These are phyloP conservation scores for Skeletonema marinoi DNA, from an alignment of 108 stramenopile genomes.

Conservation along the genomic window DNA sequence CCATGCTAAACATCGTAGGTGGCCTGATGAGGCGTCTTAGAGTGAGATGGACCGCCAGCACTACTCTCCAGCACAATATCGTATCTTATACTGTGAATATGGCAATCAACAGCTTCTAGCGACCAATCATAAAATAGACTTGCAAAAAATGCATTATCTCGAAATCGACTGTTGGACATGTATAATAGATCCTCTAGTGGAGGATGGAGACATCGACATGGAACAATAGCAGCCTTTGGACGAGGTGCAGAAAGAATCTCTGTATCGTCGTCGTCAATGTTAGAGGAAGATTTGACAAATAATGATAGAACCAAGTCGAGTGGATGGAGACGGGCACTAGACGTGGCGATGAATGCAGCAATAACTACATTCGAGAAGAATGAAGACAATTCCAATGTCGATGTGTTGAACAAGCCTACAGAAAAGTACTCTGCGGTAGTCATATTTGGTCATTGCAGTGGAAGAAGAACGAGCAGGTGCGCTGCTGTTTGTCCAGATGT, in stretches of 20 bases:
- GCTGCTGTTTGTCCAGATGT: constrained; percentile 14
- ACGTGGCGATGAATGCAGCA: constrained; percentile 45
- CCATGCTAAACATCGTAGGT: too few species aligned
- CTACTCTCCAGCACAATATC: too few species aligned
- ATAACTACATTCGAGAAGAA: constrained; percentile 28
- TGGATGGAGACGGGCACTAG: constrained; percentile 50
- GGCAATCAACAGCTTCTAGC: too few species aligned
- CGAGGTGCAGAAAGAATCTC: constrained; percentile 40
- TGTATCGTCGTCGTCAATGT: background rate
- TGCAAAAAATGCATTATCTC: background rate
- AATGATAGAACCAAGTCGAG: background rate
- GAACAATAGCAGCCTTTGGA: constrained; percentile 38
- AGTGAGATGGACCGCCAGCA: too few species aligned
- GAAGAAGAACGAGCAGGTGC: constrained; percentile 26
- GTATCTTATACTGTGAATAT: too few species aligned
- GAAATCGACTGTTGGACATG: constrained; percentile 27
- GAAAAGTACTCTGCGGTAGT: background rate
- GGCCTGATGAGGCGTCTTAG: too few species aligned
- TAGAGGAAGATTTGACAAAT: background rate
- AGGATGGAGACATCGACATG: constrained; percentile 39
- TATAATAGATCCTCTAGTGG: constrained; percentile 53
- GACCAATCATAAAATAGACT: too few species aligned
- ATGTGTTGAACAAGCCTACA: background rate
- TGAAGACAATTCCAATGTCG: background rate
- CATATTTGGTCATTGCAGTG: constrained; percentile 15